Base-by-base conservation (phyloP, 805 yeast species). In the Teunomyces panamensis region DNA sequence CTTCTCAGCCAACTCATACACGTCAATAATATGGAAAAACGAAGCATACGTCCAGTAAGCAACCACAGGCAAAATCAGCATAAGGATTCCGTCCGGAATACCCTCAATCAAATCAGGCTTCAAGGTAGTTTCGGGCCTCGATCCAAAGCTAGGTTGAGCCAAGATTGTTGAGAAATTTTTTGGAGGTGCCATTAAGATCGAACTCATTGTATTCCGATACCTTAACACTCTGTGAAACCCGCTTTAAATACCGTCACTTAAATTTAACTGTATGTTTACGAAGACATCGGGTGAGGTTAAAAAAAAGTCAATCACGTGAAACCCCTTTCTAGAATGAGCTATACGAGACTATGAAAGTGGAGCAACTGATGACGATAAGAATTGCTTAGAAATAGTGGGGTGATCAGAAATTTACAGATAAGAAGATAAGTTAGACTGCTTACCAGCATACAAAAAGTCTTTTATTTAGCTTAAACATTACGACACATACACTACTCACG, bases 31-130 rank as follows among this genome's bases (percentile, higher is more conserved):
- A 61, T 85, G 89, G 77, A 87, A 94, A 52, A 87, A 66, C 26
- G 79, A 59, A 3, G 96, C 86, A 57, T 83, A 81, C 1, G 69
- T 49, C 98, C 98, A 94, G 65, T 94, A 94, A 2, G 85, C 90
- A 2, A 83, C 72, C 3, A 94, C 78, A 1, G 99, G 98, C 1
- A 84, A 74, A 2, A 81, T 68, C 39, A 91, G 66, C 1, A 97
- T 87, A 44, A 89, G 61, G 13, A 82, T 62, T 37, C 85, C 86
- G 66, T 91, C 97, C 9, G 87, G 79, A 42, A 87, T 64, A 32
- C 85, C 86, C 2, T 76, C 60, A 1, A 88, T 65, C 32, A 87
- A 71, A 43, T 69, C 62, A 2, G 73, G 67, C 53, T 73, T 72
- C 35, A 60, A 63, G 10, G 57, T 51, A 8, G 53, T 45, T 20